Base-by-base conservation (phyloP, 768 basidiomycete species). In the Coprinellus micaceus region DNA sequence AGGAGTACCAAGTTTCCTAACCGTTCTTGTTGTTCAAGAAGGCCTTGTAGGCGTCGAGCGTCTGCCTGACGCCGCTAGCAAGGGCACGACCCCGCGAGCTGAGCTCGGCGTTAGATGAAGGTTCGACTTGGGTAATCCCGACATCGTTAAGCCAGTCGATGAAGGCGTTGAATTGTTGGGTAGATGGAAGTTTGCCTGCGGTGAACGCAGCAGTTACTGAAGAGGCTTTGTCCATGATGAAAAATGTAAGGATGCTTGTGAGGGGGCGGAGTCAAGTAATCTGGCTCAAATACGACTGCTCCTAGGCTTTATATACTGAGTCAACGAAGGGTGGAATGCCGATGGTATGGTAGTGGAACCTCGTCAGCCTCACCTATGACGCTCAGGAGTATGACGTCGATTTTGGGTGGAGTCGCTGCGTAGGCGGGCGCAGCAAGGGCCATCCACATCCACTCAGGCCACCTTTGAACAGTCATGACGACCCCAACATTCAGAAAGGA, bases 131-230 rank as follows among this genome's bases (percentile, higher is more conserved):
- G 7, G 82, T 67, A 56, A 85, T 70, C 10, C 77, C 72, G 33
- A 80, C 74, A 12, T 74, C 64, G 39, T 82, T 80, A 45, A 82
- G 63, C 75, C 77, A 83, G 64, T 86, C 81, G 60, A 86, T 76
- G 63, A 78, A 75, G 0, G 64, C 64, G 58, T 76, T 75, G 37
- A 81, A 60, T 64, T 90, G 88, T 26, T 78, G 67, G 11, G 86
- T 83, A 1, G 76, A 76, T 17, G 88, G 88, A 3, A 88, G 71
- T 64, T 90, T 90, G 21, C 86, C 86, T 17, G 86, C 86, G 59
- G 83, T 78, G 62, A 89, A 69, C 7, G 88, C 88, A 46, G 85
- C 88, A 55, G 85, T 65, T 24, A 88, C 63, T 36, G 84, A 83
- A 17, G 84, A 74, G 47, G 78, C 58, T 71, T 80, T 82, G 56